A percentile compares a stretch with the other conserved stretches of the same genome.
These are phyloP conservation scores for Thraustotheca clavata DNA, from an alignment of 352 stramenopile species.

Conservation along the genomic window DNA sequence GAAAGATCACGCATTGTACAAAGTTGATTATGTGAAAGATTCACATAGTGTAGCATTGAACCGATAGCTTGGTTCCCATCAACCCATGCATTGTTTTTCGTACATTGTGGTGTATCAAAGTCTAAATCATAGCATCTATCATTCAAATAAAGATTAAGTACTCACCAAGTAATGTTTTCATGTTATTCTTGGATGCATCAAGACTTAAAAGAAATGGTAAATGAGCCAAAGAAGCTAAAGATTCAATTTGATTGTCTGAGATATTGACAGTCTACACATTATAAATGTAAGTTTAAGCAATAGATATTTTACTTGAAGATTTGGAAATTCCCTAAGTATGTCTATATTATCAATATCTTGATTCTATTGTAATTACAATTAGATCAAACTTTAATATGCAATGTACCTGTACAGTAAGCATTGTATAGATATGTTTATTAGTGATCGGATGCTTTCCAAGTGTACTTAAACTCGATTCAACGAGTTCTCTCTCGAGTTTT, in stretches of 20 bases:
- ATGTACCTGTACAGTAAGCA: constrained; percentile 50
- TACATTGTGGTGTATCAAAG: constrained; percentile 53
- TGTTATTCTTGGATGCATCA: constrained; percentile 46
- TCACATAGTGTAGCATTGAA: constrained; percentile 46
- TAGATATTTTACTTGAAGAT: neutral
- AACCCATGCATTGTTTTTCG: constrained; percentile 41
- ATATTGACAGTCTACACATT: constrained; percentile 42
- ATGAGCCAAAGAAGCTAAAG: constrained; percentile 36
- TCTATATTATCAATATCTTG: neutral
- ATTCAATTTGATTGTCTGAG: constrained; percentile 38
- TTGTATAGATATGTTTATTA: constrained; percentile 53
- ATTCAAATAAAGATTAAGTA: neutral
- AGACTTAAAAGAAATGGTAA: constrained; percentile 47
- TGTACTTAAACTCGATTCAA: constrained; percentile 36
- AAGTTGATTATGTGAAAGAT: constrained; percentile 46
- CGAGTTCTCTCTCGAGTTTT: neutral
- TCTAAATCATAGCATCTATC: constrained; percentile 22
- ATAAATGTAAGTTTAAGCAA: neutral
- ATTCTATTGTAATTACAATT: too few species aligned
- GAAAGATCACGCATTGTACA: constrained; percentile 38
- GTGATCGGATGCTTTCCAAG: constrained; percentile 59
- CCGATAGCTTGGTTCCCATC: constrained; percentile 49
- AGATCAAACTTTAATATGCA: too few species aligned
- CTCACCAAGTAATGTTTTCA: constrained; percentile 40
- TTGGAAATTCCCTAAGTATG: neutral